Percentiles rank a stretch among this genome's conserved stretches.
Evolutionary conservation across 192 early-diverging fungal genomes (phyloP).

Genomic region (Umbelopsis ramanniana): DNA sequence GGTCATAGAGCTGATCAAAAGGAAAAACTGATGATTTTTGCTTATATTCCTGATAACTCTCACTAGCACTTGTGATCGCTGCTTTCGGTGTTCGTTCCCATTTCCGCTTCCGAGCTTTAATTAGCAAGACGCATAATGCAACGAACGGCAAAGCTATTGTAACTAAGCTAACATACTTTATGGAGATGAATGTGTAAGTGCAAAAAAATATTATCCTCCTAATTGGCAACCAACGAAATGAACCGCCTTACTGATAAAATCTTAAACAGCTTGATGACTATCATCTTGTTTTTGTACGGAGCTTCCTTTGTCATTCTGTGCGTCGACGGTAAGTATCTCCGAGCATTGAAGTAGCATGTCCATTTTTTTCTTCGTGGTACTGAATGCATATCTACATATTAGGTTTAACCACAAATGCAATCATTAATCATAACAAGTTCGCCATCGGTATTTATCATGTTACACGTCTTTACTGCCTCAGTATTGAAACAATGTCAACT

Average conservation of each 20-base stretch:
- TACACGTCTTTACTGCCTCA: background rate
- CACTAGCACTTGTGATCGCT: slow-evolving; percentile 18
- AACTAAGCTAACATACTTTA: slow-evolving; percentile 35
- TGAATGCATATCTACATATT: background rate
- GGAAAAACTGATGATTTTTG: background rate
- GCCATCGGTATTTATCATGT: background rate
- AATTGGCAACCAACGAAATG: background rate
- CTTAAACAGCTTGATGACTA: slow-evolving; percentile 18
- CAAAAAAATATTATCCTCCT: background rate
- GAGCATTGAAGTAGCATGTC: background rate
- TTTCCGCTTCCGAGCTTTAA: slow-evolving; percentile 29
- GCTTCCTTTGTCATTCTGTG: slow-evolving; percentile 36
- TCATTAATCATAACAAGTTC: slow-evolving; percentile 30
- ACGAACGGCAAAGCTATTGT: slow-evolving; percentile 18
- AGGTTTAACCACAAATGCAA: slow-evolving; percentile 17
- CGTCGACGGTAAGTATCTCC: slow-evolving; percentile 30
- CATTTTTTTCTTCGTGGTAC: background rate
- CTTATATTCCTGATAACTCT: background rate
- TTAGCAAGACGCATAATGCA: slow-evolving; percentile 11
- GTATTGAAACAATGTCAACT: background rate
- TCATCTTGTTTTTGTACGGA: slow-evolving; percentile 30
- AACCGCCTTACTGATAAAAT: background rate
- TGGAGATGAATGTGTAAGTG: slow-evolving; percentile 34
- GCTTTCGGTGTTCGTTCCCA: slow-evolving; percentile 33
- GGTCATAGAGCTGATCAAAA: background rate